Percentiles rank a stretch among this genome's conserved stretches.
phyloP scores from a whole-genome alignment of 164 flowering plant genomes.

The Paratinospora sagittata region DNA sequence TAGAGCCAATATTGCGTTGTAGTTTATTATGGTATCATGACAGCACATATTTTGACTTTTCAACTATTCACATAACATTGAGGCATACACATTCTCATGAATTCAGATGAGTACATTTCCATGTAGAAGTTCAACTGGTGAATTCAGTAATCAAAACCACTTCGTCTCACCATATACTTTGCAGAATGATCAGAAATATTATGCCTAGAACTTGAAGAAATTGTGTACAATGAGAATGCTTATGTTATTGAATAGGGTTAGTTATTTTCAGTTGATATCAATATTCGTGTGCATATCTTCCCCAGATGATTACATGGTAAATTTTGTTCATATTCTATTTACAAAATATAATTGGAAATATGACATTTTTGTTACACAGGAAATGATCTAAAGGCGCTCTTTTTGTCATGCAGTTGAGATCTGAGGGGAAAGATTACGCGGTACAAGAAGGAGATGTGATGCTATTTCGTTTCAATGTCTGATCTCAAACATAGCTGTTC shows the following conservation, averaged over 20 bases:
- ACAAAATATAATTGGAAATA: neutral
- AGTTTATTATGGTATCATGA: no score
- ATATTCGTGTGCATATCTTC: neutral
- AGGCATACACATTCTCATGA: no score
- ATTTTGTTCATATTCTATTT: neutral
- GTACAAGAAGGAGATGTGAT: slow-evolving; percentile 98
- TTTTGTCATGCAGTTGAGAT: slow-evolving; percentile 63
- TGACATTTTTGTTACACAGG: neutral
- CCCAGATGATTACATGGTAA: neutral
- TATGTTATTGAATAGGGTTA: neutral
- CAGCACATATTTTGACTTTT: no score
- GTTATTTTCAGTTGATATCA: neutral
- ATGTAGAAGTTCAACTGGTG: no score
- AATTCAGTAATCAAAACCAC: no score
- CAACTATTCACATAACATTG: no score
- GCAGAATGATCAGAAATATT: no score
- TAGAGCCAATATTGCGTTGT: no score
- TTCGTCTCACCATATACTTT: no score
- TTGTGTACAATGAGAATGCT: no score
- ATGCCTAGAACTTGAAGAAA: no score
- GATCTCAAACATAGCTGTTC: slow-evolving; percentile 12
- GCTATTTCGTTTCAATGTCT: slow-evolving; percentile 95
- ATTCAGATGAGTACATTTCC: no score
- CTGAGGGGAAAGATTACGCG: slow-evolving; percentile 89
- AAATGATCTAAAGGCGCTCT: slow-evolving; percentile 2